Conservation (phyloP, 306 rosid species). For the Trifolium subterraneum region DNA sequence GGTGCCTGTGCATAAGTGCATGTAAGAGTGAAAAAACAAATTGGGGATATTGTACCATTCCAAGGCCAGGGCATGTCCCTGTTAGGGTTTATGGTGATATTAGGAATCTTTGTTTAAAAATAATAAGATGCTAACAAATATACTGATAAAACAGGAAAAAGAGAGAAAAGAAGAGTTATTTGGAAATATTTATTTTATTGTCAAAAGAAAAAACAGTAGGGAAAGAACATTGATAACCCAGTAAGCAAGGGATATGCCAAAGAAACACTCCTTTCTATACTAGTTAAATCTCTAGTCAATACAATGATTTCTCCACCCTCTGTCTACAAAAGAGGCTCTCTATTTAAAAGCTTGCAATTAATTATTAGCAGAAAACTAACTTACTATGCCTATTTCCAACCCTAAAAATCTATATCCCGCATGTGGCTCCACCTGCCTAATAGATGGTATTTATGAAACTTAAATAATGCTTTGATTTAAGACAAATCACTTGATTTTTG, state of each 20-base stretch:
- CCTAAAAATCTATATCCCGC: neutral
- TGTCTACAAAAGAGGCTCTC: neutral
- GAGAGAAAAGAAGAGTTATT: constrained; percentile 6
- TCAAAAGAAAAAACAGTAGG: neutral
- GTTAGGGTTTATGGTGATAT: neutral
- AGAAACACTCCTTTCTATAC: neutral
- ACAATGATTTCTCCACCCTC: neutral
- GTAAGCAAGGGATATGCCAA: neutral
- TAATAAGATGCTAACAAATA: neutral
- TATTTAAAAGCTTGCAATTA: neutral
- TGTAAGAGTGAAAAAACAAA: neutral
- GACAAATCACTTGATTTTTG: constrained; percentile 1
- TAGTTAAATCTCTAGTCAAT: neutral
- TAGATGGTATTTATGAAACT: neutral
- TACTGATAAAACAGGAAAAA: neutral
- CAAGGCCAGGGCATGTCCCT: constrained; percentile 4
- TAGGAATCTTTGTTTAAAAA: neutral
- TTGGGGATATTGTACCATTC: constrained; percentile 2
- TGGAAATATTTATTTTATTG: neutral
- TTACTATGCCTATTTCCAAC: neutral
- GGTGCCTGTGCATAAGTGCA: neutral
- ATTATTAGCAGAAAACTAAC: neutral
- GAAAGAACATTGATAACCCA: neutral
- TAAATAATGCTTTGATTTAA: constrained; percentile 3
- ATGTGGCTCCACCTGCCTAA: neutral